Conservation (phyloP, 2,329 filamentous ascomycete genomes). For the Helotiales sp. region DNA sequence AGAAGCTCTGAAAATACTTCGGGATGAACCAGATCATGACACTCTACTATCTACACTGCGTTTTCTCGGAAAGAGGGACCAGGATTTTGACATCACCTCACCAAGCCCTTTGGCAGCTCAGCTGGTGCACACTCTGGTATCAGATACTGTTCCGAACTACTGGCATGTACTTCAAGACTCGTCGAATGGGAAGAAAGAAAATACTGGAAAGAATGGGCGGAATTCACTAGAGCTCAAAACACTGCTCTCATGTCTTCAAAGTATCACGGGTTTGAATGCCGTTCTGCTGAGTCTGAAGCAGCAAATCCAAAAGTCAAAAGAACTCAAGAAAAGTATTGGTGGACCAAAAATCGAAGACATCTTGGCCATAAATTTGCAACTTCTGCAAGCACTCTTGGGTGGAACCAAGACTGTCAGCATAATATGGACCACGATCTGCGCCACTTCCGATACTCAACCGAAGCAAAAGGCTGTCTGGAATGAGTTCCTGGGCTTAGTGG, state of each 20-base stretch:
- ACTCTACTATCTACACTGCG: constrained; percentile 57
- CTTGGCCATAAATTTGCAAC: constrained; percentile 48
- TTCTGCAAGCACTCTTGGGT: constrained; percentile 50
- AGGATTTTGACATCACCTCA: constrained; percentile 59
- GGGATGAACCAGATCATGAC: constrained; percentile 65
- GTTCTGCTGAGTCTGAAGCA: constrained; percentile 70
- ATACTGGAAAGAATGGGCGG: constrained; percentile 30
- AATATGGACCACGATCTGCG: constrained; percentile 52
- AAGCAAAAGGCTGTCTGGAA: constrained; percentile 64
- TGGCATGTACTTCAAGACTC: constrained; percentile 68
- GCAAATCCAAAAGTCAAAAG: constrained; percentile 58
- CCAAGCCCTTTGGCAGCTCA: constrained; percentile 74
- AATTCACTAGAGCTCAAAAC: constrained; percentile 48
- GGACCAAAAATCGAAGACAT: constrained; percentile 43
- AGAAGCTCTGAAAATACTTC: constrained; percentile 64
- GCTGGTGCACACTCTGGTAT: constrained; percentile 75
- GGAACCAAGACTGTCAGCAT: constrained; percentile 48
- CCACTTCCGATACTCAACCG: constrained; percentile 40
- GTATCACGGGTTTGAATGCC: constrained; percentile 78
- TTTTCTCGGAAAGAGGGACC: constrained; percentile 51
- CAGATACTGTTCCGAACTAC: constrained; percentile 78
- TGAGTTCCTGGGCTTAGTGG: constrained; percentile 62
- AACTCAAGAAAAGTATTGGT: constrained; percentile 36
- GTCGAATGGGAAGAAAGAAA: constrained; percentile 34
- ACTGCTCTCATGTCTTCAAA: constrained; percentile 71